A percentile compares a stretch with the other conserved stretches of the same genome.
Evolutionary conservation across 2,329 filamentous ascomycete species (phyloP).

Genomic region (Penicillium sp.): DNA sequence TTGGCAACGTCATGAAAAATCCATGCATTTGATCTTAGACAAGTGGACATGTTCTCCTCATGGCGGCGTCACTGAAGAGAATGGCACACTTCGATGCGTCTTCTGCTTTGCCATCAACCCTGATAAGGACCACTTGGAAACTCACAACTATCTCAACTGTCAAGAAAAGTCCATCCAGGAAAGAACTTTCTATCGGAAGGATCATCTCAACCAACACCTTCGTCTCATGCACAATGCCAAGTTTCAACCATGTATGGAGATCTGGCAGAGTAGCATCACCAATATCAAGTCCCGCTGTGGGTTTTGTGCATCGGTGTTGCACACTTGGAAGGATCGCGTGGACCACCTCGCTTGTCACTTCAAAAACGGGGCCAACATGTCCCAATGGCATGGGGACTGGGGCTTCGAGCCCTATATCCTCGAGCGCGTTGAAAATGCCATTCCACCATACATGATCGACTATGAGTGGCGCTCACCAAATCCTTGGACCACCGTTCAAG

Average conservation of each 20-base stretch:
- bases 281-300: constrained; percentile 54
- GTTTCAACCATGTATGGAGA: constrained; percentile 57
- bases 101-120: constrained; percentile 60
- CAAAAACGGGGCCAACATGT: constrained; percentile 39
- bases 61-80: constrained; percentile 53
- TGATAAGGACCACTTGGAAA: constrained; percentile 57
- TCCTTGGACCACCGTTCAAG: constrained; percentile 32
- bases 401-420: constrained; percentile 41
- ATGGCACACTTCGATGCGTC: constrained; percentile 56
- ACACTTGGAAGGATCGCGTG: constrained; percentile 47
- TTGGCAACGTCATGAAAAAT: constrained; percentile 62
- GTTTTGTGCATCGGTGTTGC: constrained; percentile 42
- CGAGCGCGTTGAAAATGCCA: constrained; percentile 37
- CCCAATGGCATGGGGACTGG: constrained; percentile 44
- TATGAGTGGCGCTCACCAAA: constrained; percentile 32
- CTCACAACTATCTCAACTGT: constrained; percentile 60
- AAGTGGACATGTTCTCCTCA: constrained; percentile 62
- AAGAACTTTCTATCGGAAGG: constrained; percentile 63
- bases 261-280: constrained; percentile 58
- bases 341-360: constrained; percentile 44
- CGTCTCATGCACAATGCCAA: constrained; percentile 61
- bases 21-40: constrained; percentile 57
- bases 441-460: constrained; percentile 40
- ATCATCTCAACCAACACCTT: constrained; percentile 63
- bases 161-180: constrained; percentile 62